phyloP scores from a whole-genome alignment of 306 rosid species.

The Echinosophora koreensis region DNA sequence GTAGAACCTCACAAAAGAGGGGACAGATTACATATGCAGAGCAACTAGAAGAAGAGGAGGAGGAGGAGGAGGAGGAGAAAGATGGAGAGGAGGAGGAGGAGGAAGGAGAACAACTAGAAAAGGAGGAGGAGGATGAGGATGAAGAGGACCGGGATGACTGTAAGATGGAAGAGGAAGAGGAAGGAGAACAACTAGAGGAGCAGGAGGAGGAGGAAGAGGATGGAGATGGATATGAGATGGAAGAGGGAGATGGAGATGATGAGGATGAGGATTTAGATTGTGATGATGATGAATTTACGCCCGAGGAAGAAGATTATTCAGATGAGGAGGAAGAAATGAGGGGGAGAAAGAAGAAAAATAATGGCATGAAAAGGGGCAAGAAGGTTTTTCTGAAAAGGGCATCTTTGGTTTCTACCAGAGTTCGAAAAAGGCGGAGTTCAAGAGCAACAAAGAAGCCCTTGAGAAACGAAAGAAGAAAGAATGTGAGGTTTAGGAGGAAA shows the following conservation, averaged over 20 bases:
- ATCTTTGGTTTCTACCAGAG: conserved; percentile 31
- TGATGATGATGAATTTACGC: conserved; percentile 69
- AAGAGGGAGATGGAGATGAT: conserved; percentile 13
- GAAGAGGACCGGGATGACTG: conserved; percentile 41
- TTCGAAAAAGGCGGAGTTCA: conserved; percentile 52
- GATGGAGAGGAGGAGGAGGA: conserved; percentile 58
- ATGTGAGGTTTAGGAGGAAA: conserved; percentile 43
- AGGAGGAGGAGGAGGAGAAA: conserved; percentile 35
- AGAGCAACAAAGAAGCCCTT: conserved; percentile 56
- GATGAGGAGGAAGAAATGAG: conserved; percentile 63
- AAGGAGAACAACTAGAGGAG: neutral
- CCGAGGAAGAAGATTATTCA: conserved; percentile 73
- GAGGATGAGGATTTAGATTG: conserved; percentile 49
- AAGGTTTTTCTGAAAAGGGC: conserved; percentile 48
- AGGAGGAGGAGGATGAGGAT: conserved; percentile 37
- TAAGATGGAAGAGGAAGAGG: neutral
- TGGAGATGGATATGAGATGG: conserved; percentile 15
- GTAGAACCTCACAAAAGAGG: conserved; percentile 50
- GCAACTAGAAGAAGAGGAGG: conserved; percentile 43
- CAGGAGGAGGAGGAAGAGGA: conserved; percentile 46
- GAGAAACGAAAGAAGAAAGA: conserved; percentile 57
- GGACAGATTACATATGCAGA: conserved; percentile 39
- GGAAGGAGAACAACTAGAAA: conserved; percentile 1
- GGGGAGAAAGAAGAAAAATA: conserved; percentile 55
- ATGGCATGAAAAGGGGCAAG: conserved; percentile 49